Conservation (phyloP, 768 basidiomycete genomes). For the Cystobasidium tubakii region DNA sequence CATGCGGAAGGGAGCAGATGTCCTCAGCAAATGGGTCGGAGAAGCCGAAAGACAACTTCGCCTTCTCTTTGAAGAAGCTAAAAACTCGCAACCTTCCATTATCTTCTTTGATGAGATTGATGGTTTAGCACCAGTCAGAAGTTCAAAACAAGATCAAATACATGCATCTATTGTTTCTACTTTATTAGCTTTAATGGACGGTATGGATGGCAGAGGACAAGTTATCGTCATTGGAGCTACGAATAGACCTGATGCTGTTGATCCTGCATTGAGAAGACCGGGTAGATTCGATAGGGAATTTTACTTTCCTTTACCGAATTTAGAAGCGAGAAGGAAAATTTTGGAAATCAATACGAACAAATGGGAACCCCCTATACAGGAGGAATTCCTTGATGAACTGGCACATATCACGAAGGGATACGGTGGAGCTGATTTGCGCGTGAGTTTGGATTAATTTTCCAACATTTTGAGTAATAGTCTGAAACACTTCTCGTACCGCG, state of each 20-base stretch:
- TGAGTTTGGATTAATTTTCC: constrained; percentile 53
- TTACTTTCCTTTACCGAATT: constrained; percentile 83
- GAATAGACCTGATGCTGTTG: constrained; percentile 94
- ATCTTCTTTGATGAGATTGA: constrained; percentile 99
- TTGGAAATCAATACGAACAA: constrained; percentile 78
- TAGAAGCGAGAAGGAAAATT: constrained; percentile 81
- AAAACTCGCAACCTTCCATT: constrained; percentile 84
- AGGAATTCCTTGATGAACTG: constrained; percentile 59
- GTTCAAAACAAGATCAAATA: constrained; percentile 98
- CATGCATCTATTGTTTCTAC: constrained; percentile 97
- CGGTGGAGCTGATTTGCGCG: constrained; percentile 91
- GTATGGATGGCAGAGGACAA: constrained; percentile 95
- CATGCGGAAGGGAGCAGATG: constrained; percentile 99
- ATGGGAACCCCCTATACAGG: constrained; percentile 75
- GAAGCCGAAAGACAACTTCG: constrained; percentile 95
- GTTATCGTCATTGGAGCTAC: constrained; percentile 97
- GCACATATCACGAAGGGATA: constrained; percentile 93
- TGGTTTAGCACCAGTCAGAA: constrained; percentile 92
- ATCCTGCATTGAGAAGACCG: constrained; percentile 86
- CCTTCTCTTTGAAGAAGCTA: constrained; percentile 90
- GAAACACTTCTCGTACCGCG: neutral
- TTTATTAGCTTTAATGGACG: constrained; percentile 93
- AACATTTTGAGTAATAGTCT: too few species aligned
- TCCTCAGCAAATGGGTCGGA: constrained; percentile 97
- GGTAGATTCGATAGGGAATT: constrained; percentile 97